Base-by-base conservation (phyloP, 169 alveolate species). In the Cryptosporidium tyzzeri region DNA sequence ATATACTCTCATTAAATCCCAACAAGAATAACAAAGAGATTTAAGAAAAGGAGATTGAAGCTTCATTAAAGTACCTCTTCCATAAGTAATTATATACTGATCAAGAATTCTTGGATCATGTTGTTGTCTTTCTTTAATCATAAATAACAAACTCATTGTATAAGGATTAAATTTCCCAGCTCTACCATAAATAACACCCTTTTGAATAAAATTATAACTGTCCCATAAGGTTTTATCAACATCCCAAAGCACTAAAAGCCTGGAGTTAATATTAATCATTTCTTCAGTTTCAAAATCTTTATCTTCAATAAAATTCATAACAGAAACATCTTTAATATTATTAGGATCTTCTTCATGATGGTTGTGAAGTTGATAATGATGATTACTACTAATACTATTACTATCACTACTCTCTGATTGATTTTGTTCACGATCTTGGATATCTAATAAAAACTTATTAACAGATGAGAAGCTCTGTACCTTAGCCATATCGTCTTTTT, bases 1-100 rank as follows among this genome's bases (percentile, higher is more conserved):
- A 31, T 61, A 80, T 59, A 80, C 61, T 35, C 87, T 59, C 68
- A 80, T 61, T 5, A 80, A 44, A n/a, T 80, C 87, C 87, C 87
- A 80, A 23, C 87, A 80, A 41, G 87, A 59, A 18, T 33, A 39
- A 48, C 87, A 80, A 9, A 80, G 61, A 8, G 68, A n/a, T 21
- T 48, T 59, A 21, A 80, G 58, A n/a, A 51, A 58, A 6, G 50
- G 53, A 1, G 73, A 50, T 51, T 80, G 87, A 14, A 80, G 75
- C 35, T 80, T 80, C 16, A 31, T 37, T 7, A 80, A n/a, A 14
- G 87, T 80, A n/a, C 51, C 61, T 21, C 53, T 44, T 2, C 87
- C 87, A 62, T 59, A 62, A 10, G 87, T 80, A 2, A 80, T 51
- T 21, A 80, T 80, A 35, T 80, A 80, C 44, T 80, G 87, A 18